These are phyloP conservation scores for Ascochyta koolunga DNA, from an alignment of 2,329 filamentous ascomycete genomes.

Conservation along the genomic window DNA sequence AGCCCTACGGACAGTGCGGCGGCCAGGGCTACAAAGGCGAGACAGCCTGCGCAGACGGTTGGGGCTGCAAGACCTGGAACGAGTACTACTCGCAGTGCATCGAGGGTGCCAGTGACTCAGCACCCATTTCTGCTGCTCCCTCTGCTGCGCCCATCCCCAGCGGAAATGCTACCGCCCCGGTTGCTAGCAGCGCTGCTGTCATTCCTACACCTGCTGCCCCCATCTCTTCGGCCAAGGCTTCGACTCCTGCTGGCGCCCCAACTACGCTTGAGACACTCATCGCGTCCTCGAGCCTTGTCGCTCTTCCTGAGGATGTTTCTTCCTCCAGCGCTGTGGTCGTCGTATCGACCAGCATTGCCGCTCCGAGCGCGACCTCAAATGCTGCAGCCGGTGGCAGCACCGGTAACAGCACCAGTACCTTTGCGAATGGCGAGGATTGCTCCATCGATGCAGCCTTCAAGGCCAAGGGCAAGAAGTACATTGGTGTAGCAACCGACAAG, in stretches of 20 bases:
- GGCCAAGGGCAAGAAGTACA: constrained; percentile 69
- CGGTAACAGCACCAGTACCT: constrained; percentile 9
- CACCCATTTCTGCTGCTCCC: constrained; percentile 7
- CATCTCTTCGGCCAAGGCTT: constrained; percentile 14
- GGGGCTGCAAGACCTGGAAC: constrained; percentile 50
- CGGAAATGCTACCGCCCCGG: constrained; percentile 2
- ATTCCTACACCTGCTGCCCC: constrained; percentile 8
- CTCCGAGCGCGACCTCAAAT: constrained; percentile 15
- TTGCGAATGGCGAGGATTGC: constrained; percentile 31
- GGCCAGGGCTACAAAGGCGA: constrained; percentile 50
- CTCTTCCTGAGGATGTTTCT: constrained; percentile 4
- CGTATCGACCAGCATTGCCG: constrained; percentile 7
- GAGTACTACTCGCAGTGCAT: constrained; percentile 56
- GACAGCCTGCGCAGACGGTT: constrained; percentile 49
- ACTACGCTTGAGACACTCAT: constrained; percentile 10
- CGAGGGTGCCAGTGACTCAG: constrained; percentile 11
- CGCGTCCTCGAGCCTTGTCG: constrained; percentile 2
- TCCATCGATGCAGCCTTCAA: constrained; percentile 62
- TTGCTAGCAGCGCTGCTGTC: background rate
- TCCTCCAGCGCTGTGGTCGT: constrained; percentile 1
- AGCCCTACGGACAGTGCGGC: constrained; percentile 54
- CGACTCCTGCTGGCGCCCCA: constrained; percentile 6
- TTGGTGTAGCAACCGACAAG: constrained; percentile 64
- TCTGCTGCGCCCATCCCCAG: constrained; percentile 17
- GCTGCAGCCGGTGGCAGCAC: constrained; percentile 12